Evolutionary conservation across 257 asterid species (phyloP), one percentile per base, ranked within the genome.

Genomic region (Solanum sejunctum): DNA sequence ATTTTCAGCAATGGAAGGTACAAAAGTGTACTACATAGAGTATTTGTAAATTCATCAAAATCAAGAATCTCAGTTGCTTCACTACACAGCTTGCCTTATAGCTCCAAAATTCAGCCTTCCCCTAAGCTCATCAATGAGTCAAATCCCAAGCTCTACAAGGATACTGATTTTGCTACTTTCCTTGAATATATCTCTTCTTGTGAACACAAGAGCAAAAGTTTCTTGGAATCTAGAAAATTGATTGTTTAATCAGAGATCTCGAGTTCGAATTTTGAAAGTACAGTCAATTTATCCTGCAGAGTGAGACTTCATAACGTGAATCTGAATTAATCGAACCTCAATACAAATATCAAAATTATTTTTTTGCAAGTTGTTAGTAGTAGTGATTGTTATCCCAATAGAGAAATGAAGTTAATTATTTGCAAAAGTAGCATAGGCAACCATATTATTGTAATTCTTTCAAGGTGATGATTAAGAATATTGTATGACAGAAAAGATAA

Each of bases 11-110:
- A 89, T 11, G 91, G 91, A 3, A 89, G 80, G 64, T 89, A 89
- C 86, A 87, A 89, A 69, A 89, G 91, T n/a, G 91, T 89, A 82
- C 69, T 89, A 13, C 91, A 89, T 73, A 85, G 91, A 63, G 91
- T 89, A 39, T 66, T 89, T 17, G 91, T 85, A 12, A 89, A 89
- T 80, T 87, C 89, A 16, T 45, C 83, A 10, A 85, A 56, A 12
- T 73, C 89, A 56, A 79, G 91, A 70, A 85, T 87, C 21, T 89
- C 91, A 4, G 58, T 85, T 55, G 91, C 91, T 85, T 89, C 91
- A 64, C 82, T 89, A 67, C 91, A 89, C 75, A 89, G 91, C 47
- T 45, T 89, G 61, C 87, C 88, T 13, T 81, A 83, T 20, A 56
- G n/a, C 43, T 43, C 73, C 84, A 47, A 60, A 4, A 60, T 89